Conservation (phyloP, 306 rosid species). For the Heteromeles arbutifolia region DNA sequence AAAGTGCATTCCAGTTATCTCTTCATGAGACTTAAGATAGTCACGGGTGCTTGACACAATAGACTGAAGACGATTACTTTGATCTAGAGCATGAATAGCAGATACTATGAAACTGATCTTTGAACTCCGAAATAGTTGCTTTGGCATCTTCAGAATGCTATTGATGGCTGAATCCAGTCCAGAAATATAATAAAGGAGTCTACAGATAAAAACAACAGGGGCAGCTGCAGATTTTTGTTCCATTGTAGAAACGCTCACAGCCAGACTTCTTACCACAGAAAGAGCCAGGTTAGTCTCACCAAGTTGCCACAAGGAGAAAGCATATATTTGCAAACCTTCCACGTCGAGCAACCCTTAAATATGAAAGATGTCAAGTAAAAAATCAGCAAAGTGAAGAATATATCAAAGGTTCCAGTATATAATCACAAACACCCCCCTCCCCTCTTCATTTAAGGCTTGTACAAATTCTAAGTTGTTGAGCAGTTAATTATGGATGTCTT, state of each 20-base stretch:
- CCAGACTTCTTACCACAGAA: slow-evolving; percentile 49
- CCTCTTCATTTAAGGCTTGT: background rate
- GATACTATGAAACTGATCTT: slow-evolving; percentile 64
- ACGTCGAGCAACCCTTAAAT: slow-evolving; percentile 62
- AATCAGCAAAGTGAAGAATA: background rate
- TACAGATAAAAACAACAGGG: slow-evolving; percentile 62
- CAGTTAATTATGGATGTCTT: background rate
- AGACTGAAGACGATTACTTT: slow-evolving; percentile 45
- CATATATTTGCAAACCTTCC: slow-evolving; percentile 73
- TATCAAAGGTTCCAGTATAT: background rate
- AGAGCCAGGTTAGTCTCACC: slow-evolving; percentile 63
- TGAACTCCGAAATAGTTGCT: slow-evolving; percentile 61
- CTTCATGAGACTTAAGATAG: slow-evolving; percentile 55
- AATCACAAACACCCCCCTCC: background rate
- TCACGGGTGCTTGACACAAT: slow-evolving; percentile 48
- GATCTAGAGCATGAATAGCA: slow-evolving; percentile 74
- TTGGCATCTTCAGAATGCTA: slow-evolving; percentile 68
- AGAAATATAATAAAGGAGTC: slow-evolving; percentile 55
- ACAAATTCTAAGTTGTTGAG: background rate
- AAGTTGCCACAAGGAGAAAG: slow-evolving; percentile 72
- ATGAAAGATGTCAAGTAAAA: slow-evolving; percentile 20
- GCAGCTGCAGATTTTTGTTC: slow-evolving; percentile 38
- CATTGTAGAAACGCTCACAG: slow-evolving; percentile 50
- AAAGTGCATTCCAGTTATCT: slow-evolving; percentile 63
- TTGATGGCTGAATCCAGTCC: slow-evolving; percentile 61